Conservation (phyloP, 148 eudicot genomes). For the Arctostaphylos glauca region DNA sequence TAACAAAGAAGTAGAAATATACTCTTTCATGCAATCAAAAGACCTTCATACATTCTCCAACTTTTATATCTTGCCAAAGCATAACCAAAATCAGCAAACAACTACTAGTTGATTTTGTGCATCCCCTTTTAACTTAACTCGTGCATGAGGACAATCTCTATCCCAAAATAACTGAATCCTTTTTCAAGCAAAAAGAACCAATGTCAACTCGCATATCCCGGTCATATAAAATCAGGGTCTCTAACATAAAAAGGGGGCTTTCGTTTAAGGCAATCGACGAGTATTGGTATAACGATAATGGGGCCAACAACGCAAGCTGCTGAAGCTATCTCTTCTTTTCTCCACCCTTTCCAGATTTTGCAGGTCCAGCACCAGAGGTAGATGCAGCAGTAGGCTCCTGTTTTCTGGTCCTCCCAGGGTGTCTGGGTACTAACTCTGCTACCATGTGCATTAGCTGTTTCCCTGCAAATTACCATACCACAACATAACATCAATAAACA, state of each 20-base stretch:
- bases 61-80: too few relatives aligned
- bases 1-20: not conserved
- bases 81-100: not conserved
- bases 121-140: not conserved
- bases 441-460: slow-evolving; percentile 55
- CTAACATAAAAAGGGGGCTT: not conserved
- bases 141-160: not conserved
- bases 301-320: not conserved
- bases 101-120: not conserved
- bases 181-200: not conserved
- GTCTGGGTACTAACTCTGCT: slow-evolving; percentile 77
- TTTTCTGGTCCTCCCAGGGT: slow-evolving; percentile 71
- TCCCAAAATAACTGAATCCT: not conserved
- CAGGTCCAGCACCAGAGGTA: slow-evolving; percentile 19
- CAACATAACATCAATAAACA: not conserved
- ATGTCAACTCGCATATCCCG: not conserved
- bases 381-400: slow-evolving; percentile 49
- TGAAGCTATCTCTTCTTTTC: slow-evolving; percentile 28
- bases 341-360: slow-evolving; percentile 35
- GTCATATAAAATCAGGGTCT: not conserved
- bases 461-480: slow-evolving; percentile 25
- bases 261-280: not conserved
- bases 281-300: not conserved
- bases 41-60: too few relatives aligned
- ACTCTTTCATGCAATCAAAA: not conserved